Evolutionary conservation across 2,329 filamentous ascomycete genomes (phyloP), one percentile per base, ranked within the genome.

Genomic region (Talaromyces islandicus): DNA sequence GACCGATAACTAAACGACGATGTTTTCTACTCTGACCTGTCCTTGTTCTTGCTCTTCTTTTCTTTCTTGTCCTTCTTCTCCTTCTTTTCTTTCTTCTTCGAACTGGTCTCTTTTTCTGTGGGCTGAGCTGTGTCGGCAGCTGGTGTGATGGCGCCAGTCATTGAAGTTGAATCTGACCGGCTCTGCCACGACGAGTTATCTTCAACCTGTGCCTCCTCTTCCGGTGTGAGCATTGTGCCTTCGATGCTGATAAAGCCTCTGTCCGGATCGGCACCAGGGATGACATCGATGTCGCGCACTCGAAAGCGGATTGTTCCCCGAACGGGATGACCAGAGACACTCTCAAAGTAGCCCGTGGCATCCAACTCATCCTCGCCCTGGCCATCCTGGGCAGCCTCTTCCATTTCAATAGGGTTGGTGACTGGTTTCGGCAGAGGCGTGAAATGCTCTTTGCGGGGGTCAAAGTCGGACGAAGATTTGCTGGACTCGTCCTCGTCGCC

Each of bases 221-320:
- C 83, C 50, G 83, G 83, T 53, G 82, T 80, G 55, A 96, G 77
- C 83, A 96, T 88, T n/a, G 90, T 95, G 27, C 92, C 93, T 72
- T 94, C 89, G 63, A 97, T 87, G 66, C 88, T 92, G 62, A 96
- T 76, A 71, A 93, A 94, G 11, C 89, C 91, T 62, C 88, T 88
- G 56, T 81, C 81, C 57, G 86, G 85, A 64, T 89, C 90, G 53
- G 86, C 83, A 29, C 87, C 88, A 0, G 90, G 88, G 67, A 80
- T 79, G 25, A 79, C 71, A 66, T 97, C 92, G 64, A 94, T 90
- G 71, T 95, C 91, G 66, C 88, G 86, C 70, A 97, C 91, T 64
- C 87, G 83, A 75, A 96, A 96, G 57, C 83, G 82, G 41, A 95
- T 75, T 68, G 84, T 85, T 12, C 89, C 89, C 59, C 85, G 83